These are phyloP conservation scores for Candolleomyces aberdarensis DNA, from an alignment of 768 basidiomycete species.

Conservation along the genomic window DNA sequence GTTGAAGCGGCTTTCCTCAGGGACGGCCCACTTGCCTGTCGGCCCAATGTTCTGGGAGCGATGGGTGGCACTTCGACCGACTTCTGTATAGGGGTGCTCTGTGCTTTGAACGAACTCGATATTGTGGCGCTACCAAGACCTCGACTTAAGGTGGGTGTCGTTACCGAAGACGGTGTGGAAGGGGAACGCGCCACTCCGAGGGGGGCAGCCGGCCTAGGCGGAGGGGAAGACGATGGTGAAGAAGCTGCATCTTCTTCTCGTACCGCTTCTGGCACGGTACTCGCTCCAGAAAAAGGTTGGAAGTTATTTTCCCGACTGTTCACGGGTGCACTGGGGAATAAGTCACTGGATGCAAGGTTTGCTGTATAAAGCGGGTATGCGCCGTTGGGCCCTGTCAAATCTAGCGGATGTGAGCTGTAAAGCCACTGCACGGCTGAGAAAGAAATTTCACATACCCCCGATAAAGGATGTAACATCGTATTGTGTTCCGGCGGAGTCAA, in stretches of 20 bases:
- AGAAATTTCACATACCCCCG: slow-evolving; percentile 32
- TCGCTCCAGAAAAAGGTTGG: no score
- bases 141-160: neutral
- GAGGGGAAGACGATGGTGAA: no score
- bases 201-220: neutral
- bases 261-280: no score
- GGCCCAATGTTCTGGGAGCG: neutral
- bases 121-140: neutral
- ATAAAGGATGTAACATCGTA: slow-evolving; percentile 80
- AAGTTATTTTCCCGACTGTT: no score
- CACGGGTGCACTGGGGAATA: neutral
- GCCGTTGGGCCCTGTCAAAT: slow-evolving; percentile 7
- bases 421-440: neutral
- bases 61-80: neutral
- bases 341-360: neutral
- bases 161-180: neutral
- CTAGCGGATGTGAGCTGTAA: slow-evolving; percentile 7
- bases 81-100: neutral
- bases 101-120: slow-evolving; percentile 2
- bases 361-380: neutral
- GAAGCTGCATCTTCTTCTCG: no score
- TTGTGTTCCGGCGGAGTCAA: slow-evolving; percentile 48
- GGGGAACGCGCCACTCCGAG: neutral
- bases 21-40: no score
- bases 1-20: no score